A percentile compares a stretch with the other conserved stretches of the same genome.
phyloP scores from a whole-genome alignment of 371 early-diverging fungal species.

The Polyrhizophydium stewartii region DNA sequence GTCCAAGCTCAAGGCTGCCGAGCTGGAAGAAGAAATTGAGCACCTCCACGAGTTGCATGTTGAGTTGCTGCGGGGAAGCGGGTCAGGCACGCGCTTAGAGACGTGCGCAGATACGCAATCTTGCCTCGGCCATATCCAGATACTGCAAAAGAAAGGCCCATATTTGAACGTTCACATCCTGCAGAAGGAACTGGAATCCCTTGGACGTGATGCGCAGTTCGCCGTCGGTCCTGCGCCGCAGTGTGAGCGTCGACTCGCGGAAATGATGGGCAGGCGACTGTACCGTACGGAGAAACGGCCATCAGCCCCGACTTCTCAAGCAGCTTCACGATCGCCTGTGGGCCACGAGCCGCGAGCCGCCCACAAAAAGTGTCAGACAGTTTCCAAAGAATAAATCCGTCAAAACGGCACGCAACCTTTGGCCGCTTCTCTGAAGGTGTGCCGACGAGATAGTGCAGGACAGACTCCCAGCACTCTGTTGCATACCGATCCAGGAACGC shows the following conservation, averaged over 20 bases:
- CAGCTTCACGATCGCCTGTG: slow-evolving; percentile 65
- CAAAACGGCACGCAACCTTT: slow-evolving; percentile 20
- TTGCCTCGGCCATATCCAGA: slow-evolving; percentile 73
- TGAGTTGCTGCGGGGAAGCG: slow-evolving; percentile 43
- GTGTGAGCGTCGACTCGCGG: too few species aligned
- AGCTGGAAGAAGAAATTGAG: slow-evolving; percentile 88
- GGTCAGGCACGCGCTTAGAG: not conserved
- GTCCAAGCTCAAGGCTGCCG: slow-evolving; percentile 83
- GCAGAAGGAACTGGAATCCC: slow-evolving; percentile 94
- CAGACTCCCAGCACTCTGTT: slow-evolving; percentile 83
- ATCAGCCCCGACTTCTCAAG: slow-evolving; percentile 74
- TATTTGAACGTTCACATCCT: slow-evolving; percentile 89
- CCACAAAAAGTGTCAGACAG: too few species aligned
- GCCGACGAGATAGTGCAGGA: slow-evolving; percentile 93
- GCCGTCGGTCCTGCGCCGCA: too few species aligned
- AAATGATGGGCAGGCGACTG: too few species aligned
- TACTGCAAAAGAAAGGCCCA: slow-evolving; percentile 94
- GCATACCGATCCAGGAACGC: slow-evolving; percentile 77
- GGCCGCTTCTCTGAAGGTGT: slow-evolving; percentile 67
- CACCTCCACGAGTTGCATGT: slow-evolving; percentile 90
- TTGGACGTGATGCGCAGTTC: slow-evolving; percentile 79
- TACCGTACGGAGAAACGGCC: too few species aligned
- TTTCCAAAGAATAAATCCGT: not conserved
- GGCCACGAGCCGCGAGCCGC: too few species aligned
- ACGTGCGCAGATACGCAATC: not conserved